Evolutionary conservation across 2,329 filamentous ascomycete species (phyloP).

Genomic region (Talaromyces marneffei): DNA sequence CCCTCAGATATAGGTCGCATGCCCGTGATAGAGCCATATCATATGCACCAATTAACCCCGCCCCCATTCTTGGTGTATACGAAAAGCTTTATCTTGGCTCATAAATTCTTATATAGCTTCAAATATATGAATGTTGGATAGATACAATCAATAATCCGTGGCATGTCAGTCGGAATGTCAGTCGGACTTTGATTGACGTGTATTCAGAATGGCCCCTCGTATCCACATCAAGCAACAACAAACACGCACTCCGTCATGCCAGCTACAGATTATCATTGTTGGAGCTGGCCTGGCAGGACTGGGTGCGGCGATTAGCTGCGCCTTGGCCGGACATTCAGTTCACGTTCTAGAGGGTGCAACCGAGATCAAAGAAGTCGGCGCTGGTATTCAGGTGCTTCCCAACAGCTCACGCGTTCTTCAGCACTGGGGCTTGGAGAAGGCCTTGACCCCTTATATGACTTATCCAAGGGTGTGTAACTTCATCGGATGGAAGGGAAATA

Average conservation of each 20-base stretch:
- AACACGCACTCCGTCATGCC: slow-evolving; percentile 27
- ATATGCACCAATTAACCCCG: background rate
- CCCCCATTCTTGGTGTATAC: background rate
- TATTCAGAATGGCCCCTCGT: slow-evolving; percentile 22
- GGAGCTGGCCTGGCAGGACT: slow-evolving; percentile 44
- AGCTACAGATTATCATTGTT: slow-evolving; percentile 25
- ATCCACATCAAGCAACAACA: slow-evolving; percentile 41
- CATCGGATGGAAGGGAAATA: slow-evolving; percentile 30
- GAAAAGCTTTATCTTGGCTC: background rate
- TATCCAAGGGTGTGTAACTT: slow-evolving; percentile 24
- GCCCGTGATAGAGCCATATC: background rate
- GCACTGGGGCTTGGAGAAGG: slow-evolving; percentile 28
- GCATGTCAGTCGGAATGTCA: too few relatives aligned
- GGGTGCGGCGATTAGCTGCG: slow-evolving; percentile 36
- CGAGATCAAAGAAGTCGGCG: slow-evolving; percentile 30
- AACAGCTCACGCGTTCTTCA: slow-evolving; percentile 25
- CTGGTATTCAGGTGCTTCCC: slow-evolving; percentile 28
- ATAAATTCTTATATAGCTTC: background rate
- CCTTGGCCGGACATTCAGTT: slow-evolving; percentile 34
- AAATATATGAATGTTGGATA: background rate
- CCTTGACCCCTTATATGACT: slow-evolving; percentile 22
- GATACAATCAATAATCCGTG: background rate
- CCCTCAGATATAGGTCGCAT: background rate
- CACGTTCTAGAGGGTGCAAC: slow-evolving; percentile 36
- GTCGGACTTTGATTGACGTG: background rate